Conservation (phyloP, 2,329 filamentous ascomycete species). For the Calonectria hongkongensis region DNA sequence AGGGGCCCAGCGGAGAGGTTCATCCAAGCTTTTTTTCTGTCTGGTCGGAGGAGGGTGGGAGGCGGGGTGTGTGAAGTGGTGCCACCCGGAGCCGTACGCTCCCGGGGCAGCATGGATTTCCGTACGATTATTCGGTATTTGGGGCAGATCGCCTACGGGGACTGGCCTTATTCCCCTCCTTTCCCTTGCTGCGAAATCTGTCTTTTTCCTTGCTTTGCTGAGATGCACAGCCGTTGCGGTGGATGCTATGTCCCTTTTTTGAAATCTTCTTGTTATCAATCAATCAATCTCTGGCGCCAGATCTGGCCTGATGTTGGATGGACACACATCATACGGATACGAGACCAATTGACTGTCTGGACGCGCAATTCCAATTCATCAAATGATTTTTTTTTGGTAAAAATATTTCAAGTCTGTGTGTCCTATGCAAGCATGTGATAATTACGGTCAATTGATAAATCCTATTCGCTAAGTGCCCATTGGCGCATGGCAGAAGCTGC, state of each 20-base stretch:
- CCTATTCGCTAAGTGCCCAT: constrained; percentile 1
- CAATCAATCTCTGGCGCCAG: constrained; percentile 10
- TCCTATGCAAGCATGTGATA: constrained; percentile 8
- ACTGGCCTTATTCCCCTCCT: constrained; percentile 17
- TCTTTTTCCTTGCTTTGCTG: constrained; percentile 12
- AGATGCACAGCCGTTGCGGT: not conserved
- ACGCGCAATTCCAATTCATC: constrained; percentile 2
- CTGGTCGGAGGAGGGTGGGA: constrained; percentile 45
- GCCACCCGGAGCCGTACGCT: constrained; percentile 51
- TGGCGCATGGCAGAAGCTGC: constrained; percentile 6
- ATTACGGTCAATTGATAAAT: constrained; percentile 16
- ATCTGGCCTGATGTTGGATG: constrained; percentile 10
- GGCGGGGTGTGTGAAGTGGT: constrained; percentile 48
- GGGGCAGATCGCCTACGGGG: constrained; percentile 42
- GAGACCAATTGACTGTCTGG: constrained; percentile 18
- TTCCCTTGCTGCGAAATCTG: constrained; percentile 20
- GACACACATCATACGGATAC: constrained; percentile 30
- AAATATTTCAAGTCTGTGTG: not conserved
- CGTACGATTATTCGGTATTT: constrained; percentile 55
- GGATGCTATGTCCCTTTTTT: constrained; percentile 12
- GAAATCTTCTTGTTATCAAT: not conserved
- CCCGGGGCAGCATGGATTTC: constrained; percentile 48
- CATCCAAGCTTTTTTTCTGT: constrained; percentile 32
- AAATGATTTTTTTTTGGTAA: not conserved
- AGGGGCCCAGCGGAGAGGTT: constrained; percentile 14